Conservation (phyloP, 441 rosid species). For the Viola pubescens region DNA sequence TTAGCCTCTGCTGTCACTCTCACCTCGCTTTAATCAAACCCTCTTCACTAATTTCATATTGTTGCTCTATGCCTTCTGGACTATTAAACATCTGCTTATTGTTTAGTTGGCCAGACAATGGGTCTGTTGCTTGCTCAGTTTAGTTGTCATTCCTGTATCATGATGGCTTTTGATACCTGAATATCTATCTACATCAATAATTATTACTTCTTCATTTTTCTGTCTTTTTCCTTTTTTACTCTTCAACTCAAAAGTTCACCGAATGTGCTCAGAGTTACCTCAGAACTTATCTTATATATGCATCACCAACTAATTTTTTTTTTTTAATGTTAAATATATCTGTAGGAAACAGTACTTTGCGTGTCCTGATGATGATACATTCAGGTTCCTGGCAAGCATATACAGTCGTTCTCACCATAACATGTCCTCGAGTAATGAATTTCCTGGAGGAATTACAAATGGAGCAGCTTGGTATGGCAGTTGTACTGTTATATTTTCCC, state of each 20-base stretch:
- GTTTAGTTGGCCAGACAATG: conserved; percentile 4
- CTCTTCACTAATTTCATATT: background rate
- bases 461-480: conserved; percentile 77
- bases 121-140: background rate
- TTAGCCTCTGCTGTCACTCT: background rate
- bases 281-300: no score
- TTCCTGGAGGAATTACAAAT: conserved; percentile 82
- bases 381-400: conserved; percentile 62
- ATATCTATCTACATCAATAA: no score
- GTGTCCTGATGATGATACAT: conserved; percentile 88
- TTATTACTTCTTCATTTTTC: no score
- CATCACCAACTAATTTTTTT: background rate
- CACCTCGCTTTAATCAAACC: background rate
- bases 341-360: conserved; percentile 69
- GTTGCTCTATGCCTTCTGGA: background rate
- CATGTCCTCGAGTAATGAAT: conserved; percentile 89
- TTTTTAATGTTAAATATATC: conserved; percentile 21
- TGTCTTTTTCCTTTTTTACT: no score
- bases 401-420: conserved; percentile 81
- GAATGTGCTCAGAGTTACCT: no score
- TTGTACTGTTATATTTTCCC: background rate
- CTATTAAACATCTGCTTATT: background rate
- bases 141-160: no score
- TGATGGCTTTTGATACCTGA: no score
- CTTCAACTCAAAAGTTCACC: no score